Evolutionary conservation across 768 basidiomycete species (phyloP).

Genomic region (Agrocybe pediades): DNA sequence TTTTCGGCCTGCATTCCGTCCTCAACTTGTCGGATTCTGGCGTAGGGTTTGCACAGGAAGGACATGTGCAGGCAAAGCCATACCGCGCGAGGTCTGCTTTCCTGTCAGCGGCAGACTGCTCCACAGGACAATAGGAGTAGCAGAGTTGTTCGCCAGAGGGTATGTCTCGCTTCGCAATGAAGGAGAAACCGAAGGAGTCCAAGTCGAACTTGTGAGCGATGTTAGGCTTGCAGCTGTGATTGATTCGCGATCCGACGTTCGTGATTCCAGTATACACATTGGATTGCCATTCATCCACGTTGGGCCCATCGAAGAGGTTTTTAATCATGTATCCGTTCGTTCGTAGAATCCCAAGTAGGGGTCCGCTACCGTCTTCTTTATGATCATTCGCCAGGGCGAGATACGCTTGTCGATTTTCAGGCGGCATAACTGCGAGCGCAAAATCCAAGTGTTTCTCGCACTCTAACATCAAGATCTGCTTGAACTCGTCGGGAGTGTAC

Average conservation of each 20-base stretch:
- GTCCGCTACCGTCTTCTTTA: conserved; percentile 33
- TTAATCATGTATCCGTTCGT: conserved; percentile 32
- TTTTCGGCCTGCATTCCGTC: conserved; percentile 7
- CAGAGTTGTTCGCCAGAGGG: conserved; percentile 32
- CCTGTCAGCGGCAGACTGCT: conserved; percentile 21
- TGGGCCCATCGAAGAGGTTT: neutral
- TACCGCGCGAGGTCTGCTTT: conserved; percentile 27
- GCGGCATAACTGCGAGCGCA: neutral
- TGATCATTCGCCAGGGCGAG: conserved; percentile 33
- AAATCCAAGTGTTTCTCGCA: conserved; percentile 1
- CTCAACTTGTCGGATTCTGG: conserved; percentile 24
- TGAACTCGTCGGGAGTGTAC: neutral
- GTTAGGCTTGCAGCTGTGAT: conserved; percentile 38
- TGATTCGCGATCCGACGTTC: conserved; percentile 26
- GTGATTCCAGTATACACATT: conserved; percentile 22
- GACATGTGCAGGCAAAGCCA: conserved; percentile 27
- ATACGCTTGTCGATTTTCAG: conserved; percentile 26
- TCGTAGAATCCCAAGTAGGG: conserved; percentile 32
- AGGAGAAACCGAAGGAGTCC: conserved; percentile 29
- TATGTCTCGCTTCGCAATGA: conserved; percentile 28
- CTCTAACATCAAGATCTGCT: neutral
- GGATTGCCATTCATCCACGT: conserved; percentile 19
- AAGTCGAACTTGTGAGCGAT: conserved; percentile 26
- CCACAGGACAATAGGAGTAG: conserved; percentile 25
- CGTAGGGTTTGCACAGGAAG: conserved; percentile 23